Percentiles rank a stretch among this genome's conserved stretches.
phyloP scores from a whole-genome alignment of 1,284 basidiomycete genomes.

The Cryptococcus jaspeensis region DNA sequence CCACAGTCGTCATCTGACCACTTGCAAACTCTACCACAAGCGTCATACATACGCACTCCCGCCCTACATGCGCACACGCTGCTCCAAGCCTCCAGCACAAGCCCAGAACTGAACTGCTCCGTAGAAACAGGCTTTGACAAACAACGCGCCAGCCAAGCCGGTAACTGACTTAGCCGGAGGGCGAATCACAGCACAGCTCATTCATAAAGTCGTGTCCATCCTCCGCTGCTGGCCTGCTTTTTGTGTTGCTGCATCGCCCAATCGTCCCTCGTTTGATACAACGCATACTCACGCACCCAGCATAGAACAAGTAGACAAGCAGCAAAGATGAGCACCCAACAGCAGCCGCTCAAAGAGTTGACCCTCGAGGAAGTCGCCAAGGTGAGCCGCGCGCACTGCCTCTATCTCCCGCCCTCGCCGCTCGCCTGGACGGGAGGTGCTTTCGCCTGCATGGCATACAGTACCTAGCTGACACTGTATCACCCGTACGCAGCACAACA shows the following conservation, averaged over 20 bases:
- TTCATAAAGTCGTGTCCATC: constrained; percentile 11
- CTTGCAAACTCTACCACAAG: too few species aligned
- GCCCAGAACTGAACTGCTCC: too few species aligned
- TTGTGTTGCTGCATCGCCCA: background rate
- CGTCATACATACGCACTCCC: too few species aligned
- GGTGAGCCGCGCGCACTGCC: constrained; percentile 30
- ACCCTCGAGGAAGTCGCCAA: constrained; percentile 52
- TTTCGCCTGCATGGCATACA: background rate
- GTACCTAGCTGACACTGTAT: background rate
- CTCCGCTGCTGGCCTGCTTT: background rate
- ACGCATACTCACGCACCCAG: too few species aligned
- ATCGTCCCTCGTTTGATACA: too few species aligned
- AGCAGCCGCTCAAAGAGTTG: constrained; percentile 40
- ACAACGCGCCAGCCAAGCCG: constrained; percentile 1
- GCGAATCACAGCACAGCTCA: constrained; percentile 13
- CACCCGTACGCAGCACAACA: constrained; percentile 63
- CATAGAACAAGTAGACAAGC: background rate
- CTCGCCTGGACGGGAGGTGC: too few species aligned
- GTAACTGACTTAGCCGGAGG: background rate
- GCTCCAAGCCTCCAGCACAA: too few species aligned
- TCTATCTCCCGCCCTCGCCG: too few species aligned
- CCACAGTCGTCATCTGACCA: too few species aligned
- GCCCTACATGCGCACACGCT: too few species aligned
- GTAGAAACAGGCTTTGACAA: too few species aligned
- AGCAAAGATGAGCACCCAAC: constrained; percentile 12